Evolutionary conservation across 2,329 filamentous ascomycete species (phyloP).

Genomic region (Neurospora sp.): DNA sequence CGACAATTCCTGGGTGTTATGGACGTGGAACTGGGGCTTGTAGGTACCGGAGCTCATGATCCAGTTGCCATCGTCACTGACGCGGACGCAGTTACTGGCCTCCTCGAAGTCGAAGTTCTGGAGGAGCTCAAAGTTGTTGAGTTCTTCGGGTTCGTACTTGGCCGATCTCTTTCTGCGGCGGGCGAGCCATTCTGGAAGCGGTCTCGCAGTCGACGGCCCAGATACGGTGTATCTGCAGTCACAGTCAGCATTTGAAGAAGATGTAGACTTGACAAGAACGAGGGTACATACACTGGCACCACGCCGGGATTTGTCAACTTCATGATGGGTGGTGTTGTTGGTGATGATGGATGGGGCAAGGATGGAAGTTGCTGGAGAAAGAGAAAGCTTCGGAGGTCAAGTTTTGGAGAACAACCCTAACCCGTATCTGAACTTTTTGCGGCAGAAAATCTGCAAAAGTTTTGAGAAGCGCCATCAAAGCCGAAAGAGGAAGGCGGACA

Average conservation of each 20-base stretch:
- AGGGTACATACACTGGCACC: conserved; percentile 15
- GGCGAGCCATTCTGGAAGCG: conserved; percentile 91
- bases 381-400: conserved; percentile 3
- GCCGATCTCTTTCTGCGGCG: conserved; percentile 80
- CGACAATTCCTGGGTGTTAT: conserved; percentile 85
- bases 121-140: conserved; percentile 85
- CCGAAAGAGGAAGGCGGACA: conserved; percentile 14
- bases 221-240: conserved; percentile 85
- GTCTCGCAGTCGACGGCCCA: conserved; percentile 76
- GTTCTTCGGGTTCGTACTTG: conserved; percentile 87
- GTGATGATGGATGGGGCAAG: neutral
- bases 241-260: conserved; percentile 31
- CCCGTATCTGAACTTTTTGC: conserved; percentile 1
- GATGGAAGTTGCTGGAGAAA: neutral
- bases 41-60: conserved; percentile 84
- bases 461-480: conserved; percentile 3
- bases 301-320: conserved; percentile 73
- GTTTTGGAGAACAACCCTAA: conserved; percentile 1
- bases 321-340: conserved; percentile 37
- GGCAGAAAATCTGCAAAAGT: conserved; percentile 14
- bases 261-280: no score
- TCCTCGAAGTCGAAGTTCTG: conserved; percentile 94
- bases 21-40: conserved; percentile 73
- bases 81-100: conserved; percentile 77
- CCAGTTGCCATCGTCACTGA: conserved; percentile 95